A percentile compares a stretch with the other conserved stretches of the same genome.
Conservation (phyloP, 2,329 filamentous ascomycete genomes). For the Epichloe gansuensis region DNA sequence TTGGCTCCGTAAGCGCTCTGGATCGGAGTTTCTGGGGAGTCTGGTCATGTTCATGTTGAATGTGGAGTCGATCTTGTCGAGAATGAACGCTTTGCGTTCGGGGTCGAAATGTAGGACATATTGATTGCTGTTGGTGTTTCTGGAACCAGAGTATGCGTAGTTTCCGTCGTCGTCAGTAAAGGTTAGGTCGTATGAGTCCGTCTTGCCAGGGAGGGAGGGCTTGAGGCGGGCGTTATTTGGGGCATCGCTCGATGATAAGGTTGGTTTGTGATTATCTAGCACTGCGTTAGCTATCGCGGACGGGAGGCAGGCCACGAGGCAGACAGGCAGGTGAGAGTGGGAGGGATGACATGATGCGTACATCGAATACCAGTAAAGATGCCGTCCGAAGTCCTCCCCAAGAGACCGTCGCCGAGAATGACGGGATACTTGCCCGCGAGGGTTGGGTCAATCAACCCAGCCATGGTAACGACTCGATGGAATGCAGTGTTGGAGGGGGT, state of each 20-base stretch:
- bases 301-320: background rate
- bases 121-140: conserved; percentile 42
- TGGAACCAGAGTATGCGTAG: conserved; percentile 49
- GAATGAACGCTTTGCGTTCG: conserved; percentile 59
- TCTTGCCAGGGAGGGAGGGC: conserved; percentile 35
- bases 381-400: conserved; percentile 44
- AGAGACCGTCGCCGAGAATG: conserved; percentile 48
- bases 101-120: conserved; percentile 68
- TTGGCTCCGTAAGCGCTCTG: conserved; percentile 50
- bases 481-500: background rate
- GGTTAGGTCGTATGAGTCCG: conserved; percentile 42
- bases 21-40: conserved; percentile 52
- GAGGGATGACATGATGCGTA: conserved; percentile 22
- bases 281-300: background rate
- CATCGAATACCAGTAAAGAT: conserved; percentile 50
- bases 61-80: conserved; percentile 70
- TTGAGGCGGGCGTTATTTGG: conserved; percentile 39
- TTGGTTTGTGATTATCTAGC: conserved; percentile 51
- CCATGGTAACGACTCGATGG: conserved; percentile 12
- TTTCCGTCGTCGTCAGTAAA: conserved; percentile 42
- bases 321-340: background rate
- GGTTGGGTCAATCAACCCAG: conserved; percentile 44
- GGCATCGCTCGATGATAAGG: conserved; percentile 35
- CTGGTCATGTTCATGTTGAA: conserved; percentile 78
- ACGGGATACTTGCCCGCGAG: conserved; percentile 50